phyloP scores from a whole-genome alignment of 805 yeast genomes.

The Blastobotrys robertii region DNA sequence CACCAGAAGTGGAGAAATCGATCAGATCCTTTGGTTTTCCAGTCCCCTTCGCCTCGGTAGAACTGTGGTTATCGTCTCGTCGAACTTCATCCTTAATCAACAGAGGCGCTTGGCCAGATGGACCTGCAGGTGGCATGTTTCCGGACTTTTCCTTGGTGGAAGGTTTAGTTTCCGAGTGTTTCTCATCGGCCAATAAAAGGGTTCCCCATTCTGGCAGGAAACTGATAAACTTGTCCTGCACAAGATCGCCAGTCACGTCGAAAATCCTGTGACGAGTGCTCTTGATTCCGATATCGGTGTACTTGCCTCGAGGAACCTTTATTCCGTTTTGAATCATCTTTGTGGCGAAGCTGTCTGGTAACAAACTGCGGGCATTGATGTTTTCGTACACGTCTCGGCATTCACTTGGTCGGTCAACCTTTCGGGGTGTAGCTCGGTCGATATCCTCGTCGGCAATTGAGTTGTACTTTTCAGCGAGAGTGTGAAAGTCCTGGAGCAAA shows the following conservation, averaged over 20 bases:
- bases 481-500: constrained; percentile 40
- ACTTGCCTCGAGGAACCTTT: constrained; percentile 21
- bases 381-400: constrained; percentile 16
- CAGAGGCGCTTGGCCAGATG: too few relatives aligned
- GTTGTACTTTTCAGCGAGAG: constrained; percentile 28
- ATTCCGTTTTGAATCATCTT: constrained; percentile 27
- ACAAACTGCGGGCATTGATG: constrained; percentile 17
- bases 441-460: constrained; percentile 1
- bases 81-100: too few relatives aligned
- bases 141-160: too few relatives aligned
- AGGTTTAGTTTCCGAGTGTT: too few relatives aligned
- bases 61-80: too few relatives aligned
- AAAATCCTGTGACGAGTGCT: constrained; percentile 17
- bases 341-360: constrained; percentile 27
- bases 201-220: too few relatives aligned
- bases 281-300: constrained; percentile 12
- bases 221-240: constrained; percentile 9
- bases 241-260: constrained; percentile 15
- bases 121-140: too few relatives aligned
- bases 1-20: too few relatives aligned
- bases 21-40: too few relatives aligned
- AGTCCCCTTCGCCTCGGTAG: too few relatives aligned
- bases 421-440: background rate
- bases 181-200: too few relatives aligned
- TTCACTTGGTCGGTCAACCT: constrained; percentile 7